Base-by-base conservation (phyloP, 495 filamentous ascomycete species). In the Lasiosphaeria hispida region DNA sequence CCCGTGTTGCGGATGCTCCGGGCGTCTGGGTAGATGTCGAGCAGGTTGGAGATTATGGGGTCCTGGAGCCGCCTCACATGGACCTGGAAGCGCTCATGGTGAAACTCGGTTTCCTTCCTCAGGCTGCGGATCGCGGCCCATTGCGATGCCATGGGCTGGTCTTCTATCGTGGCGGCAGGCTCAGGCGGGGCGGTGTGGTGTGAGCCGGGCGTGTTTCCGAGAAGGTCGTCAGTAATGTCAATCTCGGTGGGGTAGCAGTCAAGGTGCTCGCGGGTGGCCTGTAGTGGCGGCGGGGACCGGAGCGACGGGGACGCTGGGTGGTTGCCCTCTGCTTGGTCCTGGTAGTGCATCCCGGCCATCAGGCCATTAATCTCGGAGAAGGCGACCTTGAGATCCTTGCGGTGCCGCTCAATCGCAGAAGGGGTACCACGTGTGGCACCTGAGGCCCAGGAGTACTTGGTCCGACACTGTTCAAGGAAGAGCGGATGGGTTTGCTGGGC, bases 111-210 rank as follows among this genome's bases (percentile, higher is more conserved):
- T 34, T 59, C 62, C 8, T 49, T 42, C 41, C 58, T 54, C 33
- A 64, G 35, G 18, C 33, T 61, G 2, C 49, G 57, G 52, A 64
- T 55, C 14, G 62, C 57, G 17, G 58, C 58, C 62, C 62, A 64
- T 57, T 64, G 62, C 9, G 52, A 49, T 7, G 52, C 42, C 55
- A 59, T 40, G 18, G 50, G 50, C 17, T 38, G 33, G 34, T 51
- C 13, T 7, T 37, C 48, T 23, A 37, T 30, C 15, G 15, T 5
- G 10, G 44, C 10, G 10, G 19, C 5, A 10, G 44, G 17, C 17
- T 30, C 15, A 1, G 44, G 44, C 1, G n/a, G 3, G 10, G 17
- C 33, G 15, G 42, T n/a, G 9, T 10, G 33, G 18, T 1, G 5
- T 48, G 18, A 8, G n/a, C 8, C 9, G 11, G 8, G 44, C 9